Base-by-base conservation (phyloP, 768 basidiomycete species). In the Amanita molliuscula region DNA sequence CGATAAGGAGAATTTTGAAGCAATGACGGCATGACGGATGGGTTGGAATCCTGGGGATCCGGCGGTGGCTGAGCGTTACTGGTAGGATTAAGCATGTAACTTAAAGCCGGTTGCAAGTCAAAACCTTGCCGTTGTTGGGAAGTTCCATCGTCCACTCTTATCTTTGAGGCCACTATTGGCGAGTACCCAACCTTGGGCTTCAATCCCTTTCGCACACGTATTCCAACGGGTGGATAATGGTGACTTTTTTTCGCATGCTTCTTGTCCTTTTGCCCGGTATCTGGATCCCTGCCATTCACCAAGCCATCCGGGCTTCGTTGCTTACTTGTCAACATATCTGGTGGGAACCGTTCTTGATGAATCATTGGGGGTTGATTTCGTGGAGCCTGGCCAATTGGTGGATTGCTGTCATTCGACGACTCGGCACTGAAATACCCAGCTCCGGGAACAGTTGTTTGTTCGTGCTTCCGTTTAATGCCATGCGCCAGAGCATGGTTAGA, bases 141-240 rank as follows among this genome's bases (percentile, higher is more conserved):
- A 8, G 28, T 23, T 42, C 13, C 9, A 20, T 42, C 23, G 18
- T 54, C 49, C 21, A 16, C 16, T 11, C 42, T 25, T 20, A 29
- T 26, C 20, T 15, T 40, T 13, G 36, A 18, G 15, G 21, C 25
- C 15, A 51, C 16, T 41, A 21, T 44, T 7, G 58, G 42, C 11
- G 45, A 25, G 4, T 55, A 48, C 10, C 53, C 47, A 7, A 31
- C 16, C 33, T 40, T 50, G 23, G 48, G 43, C 29, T 35, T 43
- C 21, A 53, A 53, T 6, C 65, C 62, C 52, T 70, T 70, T 38
- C 76, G 69, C 8, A 73, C 62, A 13, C 78, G 76, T 38, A 76
- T 65, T 33, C 77, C 76, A 8, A 73, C 60, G 20, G 69, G 51
- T 13, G 76, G 75, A 41, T 74, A 71, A 10, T 56, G 54, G 44